Percentiles rank a stretch among this genome's conserved stretches.
phyloP scores from a whole-genome alignment of 768 basidiomycete genomes.

The Amanita rubescens region DNA sequence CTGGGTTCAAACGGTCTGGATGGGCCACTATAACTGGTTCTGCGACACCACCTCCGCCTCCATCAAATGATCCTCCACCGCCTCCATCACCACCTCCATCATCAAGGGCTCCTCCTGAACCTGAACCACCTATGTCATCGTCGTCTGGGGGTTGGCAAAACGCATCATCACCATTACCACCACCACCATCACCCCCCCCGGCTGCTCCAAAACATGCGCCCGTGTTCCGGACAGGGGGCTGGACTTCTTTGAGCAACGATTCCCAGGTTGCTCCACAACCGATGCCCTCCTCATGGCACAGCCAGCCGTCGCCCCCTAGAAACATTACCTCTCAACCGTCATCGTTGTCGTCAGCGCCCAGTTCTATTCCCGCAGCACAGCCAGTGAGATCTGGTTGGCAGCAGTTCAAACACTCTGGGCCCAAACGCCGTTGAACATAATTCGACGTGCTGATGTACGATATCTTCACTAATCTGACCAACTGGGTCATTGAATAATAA shows the following conservation, averaged over 20 bases:
- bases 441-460: background rate
- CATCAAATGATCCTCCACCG: conserved; percentile 12
- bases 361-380: conserved; percentile 17
- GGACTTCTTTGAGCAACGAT: conserved; percentile 55
- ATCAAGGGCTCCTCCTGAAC: conserved; percentile 6
- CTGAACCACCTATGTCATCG: conserved; percentile 10
- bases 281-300: background rate
- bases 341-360: conserved; percentile 2
- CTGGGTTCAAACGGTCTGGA: conserved; percentile 37
- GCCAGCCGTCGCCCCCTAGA: background rate
- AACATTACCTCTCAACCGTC: background rate
- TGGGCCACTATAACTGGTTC: conserved; percentile 41
- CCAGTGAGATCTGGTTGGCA: conserved; percentile 47
- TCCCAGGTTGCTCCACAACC: conserved; percentile 6
- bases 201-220: conserved; percentile 24
- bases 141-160: conserved; percentile 1
- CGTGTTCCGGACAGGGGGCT: conserved; percentile 54
- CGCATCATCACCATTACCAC: background rate
- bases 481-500: too few relatives aligned
- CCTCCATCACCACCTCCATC: conserved; percentile 6
- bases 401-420: conserved; percentile 41
- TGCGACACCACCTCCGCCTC: conserved; percentile 9
- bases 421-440: conserved; percentile 18
- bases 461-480: too few relatives aligned
- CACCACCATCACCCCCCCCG: conserved; percentile 2